Base-by-base conservation (phyloP, 73 alveolate species). In the Effrenium voratum region DNA sequence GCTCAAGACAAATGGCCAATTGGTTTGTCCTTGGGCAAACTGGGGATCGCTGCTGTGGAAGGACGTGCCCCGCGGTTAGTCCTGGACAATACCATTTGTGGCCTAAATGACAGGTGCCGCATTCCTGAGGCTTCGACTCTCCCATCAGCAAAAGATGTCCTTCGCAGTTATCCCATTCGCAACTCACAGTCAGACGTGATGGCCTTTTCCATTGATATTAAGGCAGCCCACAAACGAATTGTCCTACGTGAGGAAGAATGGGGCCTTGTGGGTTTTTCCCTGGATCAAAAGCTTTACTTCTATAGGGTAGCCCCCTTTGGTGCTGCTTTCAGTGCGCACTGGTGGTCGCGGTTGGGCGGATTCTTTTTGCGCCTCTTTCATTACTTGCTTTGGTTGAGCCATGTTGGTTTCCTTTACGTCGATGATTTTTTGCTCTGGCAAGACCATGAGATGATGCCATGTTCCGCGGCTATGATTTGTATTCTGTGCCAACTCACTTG, bases 11-110 rank as follows among this genome's bases (percentile, higher is more conserved):
- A 41, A 32, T 82, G 76, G 75, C 93, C 93, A 16, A 34, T 5
- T 0, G 49, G 93, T 12, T 34, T 82, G 28, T 75, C 93, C 8
- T n/a, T 49, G 36, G 93, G 93, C 16, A 82, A 80, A 32, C 75
- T 82, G 40, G 43, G 76, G 16, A 12, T 82, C 13, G 93, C 43
- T 24, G 1, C n/a, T 40, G 2, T 28, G 1, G 93, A 47, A 6
- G 8, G 24, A 2, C 26, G 93, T 36, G 5, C 46, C 10, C 77
- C 75, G 12, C 47, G 93, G 2, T 24, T 82, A 32, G 93, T 82
- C 36, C 49, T 82, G 1, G 93, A 82, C 50, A 50, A 34, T 44
- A 49, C 76, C 43, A n/a, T n/a, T n/a, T n/a, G 93, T 49, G 57
- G 68, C 12, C 16, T 44, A 5, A 82, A 50, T 36, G 50, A 32